Base-by-base conservation (phyloP, 108 stramenopile species). In the Pseudonitzschia multiseries region DNA sequence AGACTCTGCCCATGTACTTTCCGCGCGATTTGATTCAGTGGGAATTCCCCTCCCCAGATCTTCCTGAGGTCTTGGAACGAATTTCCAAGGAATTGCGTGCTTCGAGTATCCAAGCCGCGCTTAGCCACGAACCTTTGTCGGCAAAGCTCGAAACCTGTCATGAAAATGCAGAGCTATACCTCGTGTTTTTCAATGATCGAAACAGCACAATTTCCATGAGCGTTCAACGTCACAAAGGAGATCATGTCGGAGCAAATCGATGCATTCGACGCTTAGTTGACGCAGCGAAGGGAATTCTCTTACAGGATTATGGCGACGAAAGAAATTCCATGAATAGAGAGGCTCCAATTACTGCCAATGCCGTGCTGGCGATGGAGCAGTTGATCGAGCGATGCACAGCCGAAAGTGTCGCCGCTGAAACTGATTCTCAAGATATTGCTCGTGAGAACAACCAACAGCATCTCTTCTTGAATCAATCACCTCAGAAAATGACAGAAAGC, bases 171-270 rank as follows among this genome's bases (percentile, higher is more conserved):
- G 66, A 67, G 12, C 26, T 67, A 0, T 67, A 67, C 28, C 66
- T 67, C 26, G 66, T 67, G 8, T 67, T 67, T 67, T 67, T 67
- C 36, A 67, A 14, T 12, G 66, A 67, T 8, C 33, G 21, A 8
- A 48, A 48, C n/a, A 22, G 46, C 21, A 67, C 28, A 21, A 27
- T 74, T 4, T 67, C 28, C 50, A 64, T 74, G 53, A 64, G 63
- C 29, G 31, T 74, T 44, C 73, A 74, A 57, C 65, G 73, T 15
- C 50, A 57, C 32, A 63, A 64, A 13, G 73, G 73, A 24, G 65
- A 74, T 67, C 73, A 57, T 15, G 8, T 56, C 17, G 54, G 14
- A 4, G 63, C 31, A 8, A 43, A 64, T 43, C n/a, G 41, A 40
- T 41, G 53, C 54, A 28, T 67, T 67, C 65, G 36, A 14, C 28